Conservation (phyloP, 2,329 filamentous ascomycete genomes). For the Fusarium sambucinum region DNA sequence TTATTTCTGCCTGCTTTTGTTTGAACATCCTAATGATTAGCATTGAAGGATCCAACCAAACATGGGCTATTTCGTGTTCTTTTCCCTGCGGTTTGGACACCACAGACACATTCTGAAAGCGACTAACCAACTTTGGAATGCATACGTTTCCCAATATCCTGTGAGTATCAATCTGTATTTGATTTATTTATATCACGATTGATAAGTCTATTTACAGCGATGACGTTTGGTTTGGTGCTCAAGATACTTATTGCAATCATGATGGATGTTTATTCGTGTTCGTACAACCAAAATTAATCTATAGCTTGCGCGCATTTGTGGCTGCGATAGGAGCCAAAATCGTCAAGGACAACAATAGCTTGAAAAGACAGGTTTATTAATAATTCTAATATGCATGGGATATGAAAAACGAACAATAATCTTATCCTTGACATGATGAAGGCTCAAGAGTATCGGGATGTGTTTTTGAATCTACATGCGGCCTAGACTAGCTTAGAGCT, state of each 20-base stretch:
- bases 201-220: neutral
- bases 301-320: neutral
- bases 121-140: neutral
- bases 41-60: neutral
- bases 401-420: neutral
- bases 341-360: neutral
- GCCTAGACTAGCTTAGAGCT: no score
- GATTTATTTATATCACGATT: neutral
- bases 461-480: neutral
- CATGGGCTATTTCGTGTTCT: neutral
- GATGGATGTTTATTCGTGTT: neutral
- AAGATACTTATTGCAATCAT: neutral
- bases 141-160: neutral
- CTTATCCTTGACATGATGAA: neutral
- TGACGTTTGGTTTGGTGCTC: neutral
- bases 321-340: neutral
- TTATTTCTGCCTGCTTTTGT: neutral
- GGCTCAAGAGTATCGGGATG: neutral
- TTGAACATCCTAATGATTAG: neutral
- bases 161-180: neutral
- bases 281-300: neutral
- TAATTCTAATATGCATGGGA: neutral
- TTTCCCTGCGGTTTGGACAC: neutral
- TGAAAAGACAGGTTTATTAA: neutral
- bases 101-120: neutral